Conservation (phyloP, 2,329 filamentous ascomycete species). For the Ceratocystis eucalypticola region DNA sequence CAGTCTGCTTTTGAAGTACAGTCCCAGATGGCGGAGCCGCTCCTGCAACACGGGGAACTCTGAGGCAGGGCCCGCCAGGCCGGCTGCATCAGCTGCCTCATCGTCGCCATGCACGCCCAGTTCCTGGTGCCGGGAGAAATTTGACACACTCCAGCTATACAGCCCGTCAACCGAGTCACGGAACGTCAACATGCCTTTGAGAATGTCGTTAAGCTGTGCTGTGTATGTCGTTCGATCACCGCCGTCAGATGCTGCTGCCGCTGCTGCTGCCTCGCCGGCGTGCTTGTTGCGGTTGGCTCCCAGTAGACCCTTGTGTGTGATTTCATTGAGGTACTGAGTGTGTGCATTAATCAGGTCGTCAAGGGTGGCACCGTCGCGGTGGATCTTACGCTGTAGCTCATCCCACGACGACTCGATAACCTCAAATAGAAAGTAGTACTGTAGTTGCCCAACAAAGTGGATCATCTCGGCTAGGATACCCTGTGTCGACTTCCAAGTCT, state of each 20-base stretch:
- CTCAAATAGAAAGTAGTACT: slow-evolving; percentile 98
- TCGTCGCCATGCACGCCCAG: slow-evolving; percentile 48
- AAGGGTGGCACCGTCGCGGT: slow-evolving; percentile 74
- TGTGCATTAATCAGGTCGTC: slow-evolving; percentile 93
- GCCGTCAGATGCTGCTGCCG: slow-evolving; percentile 33
- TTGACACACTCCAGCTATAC: slow-evolving; percentile 87
- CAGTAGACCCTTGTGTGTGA: slow-evolving; percentile 89
- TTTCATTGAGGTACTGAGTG: slow-evolving; percentile 76
- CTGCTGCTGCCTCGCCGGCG: slow-evolving; percentile 28
- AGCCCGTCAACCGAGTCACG: slow-evolving; percentile 86
- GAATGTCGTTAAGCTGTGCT: slow-evolving; percentile 76
- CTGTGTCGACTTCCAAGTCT: slow-evolving; percentile 81
- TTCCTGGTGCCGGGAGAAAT: slow-evolving; percentile 87
- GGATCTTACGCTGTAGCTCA: slow-evolving; percentile 69
- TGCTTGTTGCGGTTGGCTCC: slow-evolving; percentile 48
- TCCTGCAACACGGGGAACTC: slow-evolving; percentile 62
- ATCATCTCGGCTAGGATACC: slow-evolving; percentile 94
- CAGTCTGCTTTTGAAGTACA: slow-evolving; percentile 63
- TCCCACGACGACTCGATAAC: slow-evolving; percentile 96
- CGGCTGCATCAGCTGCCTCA: slow-evolving; percentile 19
- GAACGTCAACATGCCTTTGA: slow-evolving; percentile 88
- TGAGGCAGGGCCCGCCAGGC: slow-evolving; percentile 40
- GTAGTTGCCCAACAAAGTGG: slow-evolving; percentile 90
- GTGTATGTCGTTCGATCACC: slow-evolving; percentile 70
- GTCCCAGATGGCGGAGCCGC: slow-evolving; percentile 56